A percentile compares a stretch with the other conserved stretches of the same genome.
Evolutionary conservation across 345 rosid species (phyloP).

Genomic region (Dipteronia sinensis): DNA sequence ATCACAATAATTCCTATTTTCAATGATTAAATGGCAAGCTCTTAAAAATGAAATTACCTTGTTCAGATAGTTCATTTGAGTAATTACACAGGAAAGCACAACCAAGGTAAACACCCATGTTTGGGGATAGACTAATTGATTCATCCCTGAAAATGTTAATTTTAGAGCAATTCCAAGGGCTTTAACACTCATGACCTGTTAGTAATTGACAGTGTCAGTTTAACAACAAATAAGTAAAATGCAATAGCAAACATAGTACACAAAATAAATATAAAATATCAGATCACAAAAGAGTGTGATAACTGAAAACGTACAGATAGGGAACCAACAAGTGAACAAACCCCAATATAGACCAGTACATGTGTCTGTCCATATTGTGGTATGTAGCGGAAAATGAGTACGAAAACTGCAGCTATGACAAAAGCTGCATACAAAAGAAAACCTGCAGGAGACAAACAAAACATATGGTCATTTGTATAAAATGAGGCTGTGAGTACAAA

Average conservation of each 20-base stretch:
- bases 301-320: constrained; percentile 65
- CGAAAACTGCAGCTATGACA: constrained; percentile 65
- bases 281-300: background rate
- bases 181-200: constrained; percentile 80
- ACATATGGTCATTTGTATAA: background rate
- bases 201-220: background rate
- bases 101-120: constrained; percentile 68
- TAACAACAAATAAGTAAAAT: background rate
- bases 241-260: background rate
- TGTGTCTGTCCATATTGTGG: constrained; percentile 97
- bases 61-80: constrained; percentile 78
- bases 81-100: constrained; percentile 63
- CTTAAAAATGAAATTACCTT: constrained; percentile 45
- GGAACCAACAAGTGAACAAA: constrained; percentile 97
- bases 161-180: constrained; percentile 80
- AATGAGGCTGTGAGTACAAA: background rate
- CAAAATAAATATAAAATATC: constrained; percentile 1
- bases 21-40: background rate
- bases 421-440: constrained; percentile 84
- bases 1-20: background rate
- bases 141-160: constrained; percentile 69
- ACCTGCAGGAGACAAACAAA: constrained; percentile 53
- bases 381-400: constrained; percentile 64
- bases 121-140: constrained; percentile 71
- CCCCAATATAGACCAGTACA: constrained; percentile 90